Evolutionary conservation across 305 asterid species (phyloP), one percentile per base, ranked within the genome.

Genomic region (Ajuga reptans): DNA sequence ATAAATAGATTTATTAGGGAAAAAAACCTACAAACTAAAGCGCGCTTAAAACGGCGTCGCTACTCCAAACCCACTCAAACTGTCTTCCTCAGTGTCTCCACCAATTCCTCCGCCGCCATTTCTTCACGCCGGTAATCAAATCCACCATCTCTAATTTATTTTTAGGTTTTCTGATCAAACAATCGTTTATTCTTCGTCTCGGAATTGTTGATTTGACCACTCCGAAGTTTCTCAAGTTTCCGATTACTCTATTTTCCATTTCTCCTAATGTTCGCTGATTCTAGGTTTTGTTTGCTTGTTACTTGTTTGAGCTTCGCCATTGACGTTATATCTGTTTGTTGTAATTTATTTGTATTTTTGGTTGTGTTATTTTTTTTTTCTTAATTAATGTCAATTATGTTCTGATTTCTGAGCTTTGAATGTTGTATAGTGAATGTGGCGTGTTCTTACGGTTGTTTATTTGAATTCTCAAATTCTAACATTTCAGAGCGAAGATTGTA

Each of bases 51-150:
- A 45, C 58, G 4, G 21, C 5, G 9, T 9, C 45, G n/a, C n/a
- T 6, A 12, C 59, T 49, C 33, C 9, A 47, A 21, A 18, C 36
- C 36, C 39, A 53, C 61, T 7, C 41, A 29, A n/a, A 59, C 14
- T n/a, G n/a, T 12, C 33, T 9, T 9, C 45, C 41, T 15, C 36
- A 1, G 59, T n/a, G n/a, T 6, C 55, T 15, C 60, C 69, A 16
- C 65, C 46, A 24, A 46, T 42, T 11, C 64, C 24, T 6, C 77
- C 68, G 77, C 77, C 80, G 74, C 71, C 77, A 55, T 67, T 39
- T 58, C 52, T 54, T 36, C 59, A 6, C 69, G 14, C 60, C 52
- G 73, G 76, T 75, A 65, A 29, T 29, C 42, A 15, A 27, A 29
- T 34, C 6, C 6, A 7, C 45, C 18, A 6, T 33, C n/a, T 8